Base-by-base conservation (phyloP, 768 basidiomycete species). In the Suillus paluster region DNA sequence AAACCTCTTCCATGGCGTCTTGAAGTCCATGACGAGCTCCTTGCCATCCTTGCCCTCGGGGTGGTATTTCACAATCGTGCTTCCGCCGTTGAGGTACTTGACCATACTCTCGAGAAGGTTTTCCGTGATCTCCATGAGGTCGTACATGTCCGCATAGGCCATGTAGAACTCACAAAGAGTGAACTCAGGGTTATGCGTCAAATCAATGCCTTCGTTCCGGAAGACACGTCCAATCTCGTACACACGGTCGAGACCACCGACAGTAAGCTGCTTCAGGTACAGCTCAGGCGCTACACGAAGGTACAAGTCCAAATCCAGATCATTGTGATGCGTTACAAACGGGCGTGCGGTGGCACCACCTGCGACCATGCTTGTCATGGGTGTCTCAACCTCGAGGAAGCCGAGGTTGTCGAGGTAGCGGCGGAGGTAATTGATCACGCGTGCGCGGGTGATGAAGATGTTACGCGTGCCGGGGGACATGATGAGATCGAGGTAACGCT, bases 91-190 rank as follows among this genome's bases (percentile, higher is more conserved):
- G 60, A 99, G 74, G 70, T 83, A 85, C 84, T 89, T 92, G 72
- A 99, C 97, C 77, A 99, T 78, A 9, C 95, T 94, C 71, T 95
- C 92, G 19, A 99, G 73, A 80, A 99, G 82, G 46, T 80, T 78
- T 77, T 99, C 97, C 17, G 97, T 99, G 61, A 99, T 83, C 45
- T 98, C 97, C 97, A 99, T 98, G 61, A 99, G 62, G 72, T 99
- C 97, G 80, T 94, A 91, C 95, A 97, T 96, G 75, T 99, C 97
- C 62, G 97, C 97, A 69, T 98, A 99, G 34, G 97, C 97, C 97
- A 99, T 99, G 73, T 99, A 99, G 79, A 99, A 99, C 80, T 99
- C 97, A 84, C 97, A 99, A 79, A 98, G 97, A 6, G 94, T 93
- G 80, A 98, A 98, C 76, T 99, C 97, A 67, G 97, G 97, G 78